phyloP scores from a whole-genome alignment of 495 filamentous ascomycete genomes.

The Aspergillus campestris region DNA sequence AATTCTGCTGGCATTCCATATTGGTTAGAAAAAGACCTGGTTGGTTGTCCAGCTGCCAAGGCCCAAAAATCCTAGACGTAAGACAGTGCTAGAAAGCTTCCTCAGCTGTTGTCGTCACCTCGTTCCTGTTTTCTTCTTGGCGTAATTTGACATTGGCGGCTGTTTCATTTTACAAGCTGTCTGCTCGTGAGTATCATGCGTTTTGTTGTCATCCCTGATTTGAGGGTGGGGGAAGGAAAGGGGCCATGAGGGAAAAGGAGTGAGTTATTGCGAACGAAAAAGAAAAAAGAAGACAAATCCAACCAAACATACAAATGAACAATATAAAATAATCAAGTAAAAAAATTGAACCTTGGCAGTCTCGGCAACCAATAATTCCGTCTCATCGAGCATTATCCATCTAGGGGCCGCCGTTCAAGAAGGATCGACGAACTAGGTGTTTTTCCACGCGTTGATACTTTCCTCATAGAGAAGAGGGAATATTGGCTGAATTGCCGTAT shows the following conservation, averaged over 20 bases:
- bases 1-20: too few relatives aligned
- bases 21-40: too few relatives aligned
- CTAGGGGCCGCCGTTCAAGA: background rate
- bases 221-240: too few relatives aligned
- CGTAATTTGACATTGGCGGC: conserved; percentile 2
- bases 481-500: too few relatives aligned
- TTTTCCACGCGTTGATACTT: conserved; percentile 1
- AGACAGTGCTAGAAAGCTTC: conserved; percentile 1
- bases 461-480: background rate
- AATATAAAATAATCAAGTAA: background rate
- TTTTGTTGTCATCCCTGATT: background rate
- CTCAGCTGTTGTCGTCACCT: conserved; percentile 13
- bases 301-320: background rate
- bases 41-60: background rate
- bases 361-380: background rate
- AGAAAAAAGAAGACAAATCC: background rate
- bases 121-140: conserved; percentile 1
- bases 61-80: background rate
- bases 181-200: background rate
- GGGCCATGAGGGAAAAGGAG: too few relatives aligned
- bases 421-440: conserved; percentile 5
- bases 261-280: background rate
- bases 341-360: background rate
- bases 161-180: conserved; percentile 3
- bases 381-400: conserved; percentile 1